phyloP scores from a whole-genome alignment of 768 basidiomycete genomes.

The Rubroboletus satanas region DNA sequence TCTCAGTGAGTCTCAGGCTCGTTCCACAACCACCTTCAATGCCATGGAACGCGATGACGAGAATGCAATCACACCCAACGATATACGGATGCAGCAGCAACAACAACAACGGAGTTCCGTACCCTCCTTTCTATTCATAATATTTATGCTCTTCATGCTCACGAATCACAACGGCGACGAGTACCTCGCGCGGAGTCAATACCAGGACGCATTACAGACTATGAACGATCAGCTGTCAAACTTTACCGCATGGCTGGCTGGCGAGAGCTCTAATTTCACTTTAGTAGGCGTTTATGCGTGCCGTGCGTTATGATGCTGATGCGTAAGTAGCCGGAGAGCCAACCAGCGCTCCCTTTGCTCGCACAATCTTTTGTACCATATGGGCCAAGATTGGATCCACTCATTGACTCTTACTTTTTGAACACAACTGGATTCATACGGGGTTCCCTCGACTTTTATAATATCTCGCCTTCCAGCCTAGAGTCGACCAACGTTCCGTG shows the following conservation, averaged over 20 bases:
- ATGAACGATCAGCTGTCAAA: slow-evolving; percentile 63
- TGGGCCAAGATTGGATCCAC: slow-evolving; percentile 43
- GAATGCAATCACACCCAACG: slow-evolving; percentile 8
- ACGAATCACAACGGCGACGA: slow-evolving; percentile 72
- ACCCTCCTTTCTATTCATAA: slow-evolving; percentile 70
- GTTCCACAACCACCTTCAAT: slow-evolving; percentile 2
- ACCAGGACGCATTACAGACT: slow-evolving; percentile 58
- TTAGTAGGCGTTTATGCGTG: slow-evolving; percentile 43
- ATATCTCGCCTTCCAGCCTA: slow-evolving; percentile 53
- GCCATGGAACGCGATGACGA: slow-evolving; percentile 32
- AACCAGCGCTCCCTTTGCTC: slow-evolving; percentile 42
- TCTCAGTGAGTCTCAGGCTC: background rate
- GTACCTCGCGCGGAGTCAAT: slow-evolving; percentile 57
- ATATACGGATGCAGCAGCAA: slow-evolving; percentile 23
- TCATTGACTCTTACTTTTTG: slow-evolving; percentile 55
- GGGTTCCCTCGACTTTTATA: slow-evolving; percentile 57
- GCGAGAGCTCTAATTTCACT: slow-evolving; percentile 60
- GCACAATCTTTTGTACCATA: slow-evolving; percentile 46
- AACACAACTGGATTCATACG: slow-evolving; percentile 81
- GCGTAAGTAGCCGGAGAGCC: slow-evolving; percentile 43
- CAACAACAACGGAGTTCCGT: slow-evolving; percentile 57
- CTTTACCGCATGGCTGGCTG: slow-evolving; percentile 73
- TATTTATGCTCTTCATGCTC: slow-evolving; percentile 74
- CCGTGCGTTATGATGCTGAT: slow-evolving; percentile 1
- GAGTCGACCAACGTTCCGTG: slow-evolving; percentile 40